phyloP scores from a whole-genome alignment of 2,329 filamentous ascomycete genomes.

The Graphium sp. region DNA sequence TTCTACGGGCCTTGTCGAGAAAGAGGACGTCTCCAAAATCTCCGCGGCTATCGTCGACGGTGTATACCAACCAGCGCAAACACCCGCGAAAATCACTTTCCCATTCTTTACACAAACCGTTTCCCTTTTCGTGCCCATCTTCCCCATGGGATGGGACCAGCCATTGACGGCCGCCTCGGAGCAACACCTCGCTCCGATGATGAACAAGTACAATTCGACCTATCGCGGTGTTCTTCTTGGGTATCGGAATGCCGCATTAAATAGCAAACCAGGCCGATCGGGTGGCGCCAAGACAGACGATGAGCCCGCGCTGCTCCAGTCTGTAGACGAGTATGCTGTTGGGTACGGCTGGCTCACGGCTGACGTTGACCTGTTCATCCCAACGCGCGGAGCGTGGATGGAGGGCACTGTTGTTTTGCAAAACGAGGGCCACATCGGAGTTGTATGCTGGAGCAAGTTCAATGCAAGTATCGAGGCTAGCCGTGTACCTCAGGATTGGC shows the following conservation, averaged over 20 bases:
- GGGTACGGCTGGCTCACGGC: conserved; percentile 80
- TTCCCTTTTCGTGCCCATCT: conserved; percentile 64
- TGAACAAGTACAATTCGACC: conserved; percentile 60
- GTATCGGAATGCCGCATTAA: conserved; percentile 53
- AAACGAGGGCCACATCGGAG: conserved; percentile 74
- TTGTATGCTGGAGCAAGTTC: conserved; percentile 83
- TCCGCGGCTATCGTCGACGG: too few relatives aligned
- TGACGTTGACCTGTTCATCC: conserved; percentile 71
- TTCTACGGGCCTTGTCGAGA: too few relatives aligned
- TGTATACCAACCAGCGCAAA: conserved; percentile 18
- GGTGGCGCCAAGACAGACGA: conserved; percentile 29
- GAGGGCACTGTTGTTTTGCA: conserved; percentile 75
- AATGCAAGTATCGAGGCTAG: conserved; percentile 71
- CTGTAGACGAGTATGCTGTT: conserved; percentile 68
- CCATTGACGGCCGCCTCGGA: conserved; percentile 55
- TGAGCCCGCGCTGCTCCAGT: conserved; percentile 24
- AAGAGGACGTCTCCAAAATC: too few relatives aligned
- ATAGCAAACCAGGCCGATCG: conserved; percentile 35
- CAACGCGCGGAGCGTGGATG: conserved; percentile 54
- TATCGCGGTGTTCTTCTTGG: conserved; percentile 59
- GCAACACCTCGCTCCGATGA: conserved; percentile 58
- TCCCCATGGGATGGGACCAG: conserved; percentile 50
- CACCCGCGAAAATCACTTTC: conserved; percentile 27
- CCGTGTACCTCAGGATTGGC: conserved; percentile 63
- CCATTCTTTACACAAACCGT: conserved; percentile 68